A percentile compares a stretch with the other conserved stretches of the same genome.
These are phyloP conservation scores for Colletotrichum lupini DNA, from an alignment of 2,329 filamentous ascomycete genomes.

Conservation along the genomic window DNA sequence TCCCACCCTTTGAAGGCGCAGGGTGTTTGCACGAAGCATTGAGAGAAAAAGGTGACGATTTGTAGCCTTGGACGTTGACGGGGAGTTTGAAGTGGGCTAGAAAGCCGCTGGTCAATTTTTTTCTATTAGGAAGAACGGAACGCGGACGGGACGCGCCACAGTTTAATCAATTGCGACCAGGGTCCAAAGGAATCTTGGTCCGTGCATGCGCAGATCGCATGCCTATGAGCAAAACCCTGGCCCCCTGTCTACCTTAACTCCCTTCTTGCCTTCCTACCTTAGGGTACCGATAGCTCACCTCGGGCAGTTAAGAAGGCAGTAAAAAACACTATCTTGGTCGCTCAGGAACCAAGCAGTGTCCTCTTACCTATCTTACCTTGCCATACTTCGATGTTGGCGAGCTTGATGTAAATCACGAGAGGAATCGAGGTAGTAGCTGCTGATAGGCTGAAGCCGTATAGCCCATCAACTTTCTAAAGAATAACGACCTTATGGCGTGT, in stretches of 20 bases:
- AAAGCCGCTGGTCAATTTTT: constrained; percentile 8
- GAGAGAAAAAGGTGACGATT: constrained; percentile 31
- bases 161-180: constrained; percentile 9
- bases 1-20: constrained; percentile 41
- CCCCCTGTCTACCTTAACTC: neutral
- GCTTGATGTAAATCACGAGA: neutral
- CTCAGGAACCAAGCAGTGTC: neutral
- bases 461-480: neutral
- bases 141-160: constrained; percentile 7
- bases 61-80: constrained; percentile 8
- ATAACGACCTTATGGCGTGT: neutral
- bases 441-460: neutral
- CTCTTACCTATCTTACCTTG: neutral
- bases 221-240: neutral
- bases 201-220: neutral
- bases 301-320: too few relatives aligned
- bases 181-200: neutral
- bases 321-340: too few relatives aligned
- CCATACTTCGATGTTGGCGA: neutral
- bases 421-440: neutral
- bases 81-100: neutral
- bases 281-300: too few relatives aligned
- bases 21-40: constrained; percentile 48
- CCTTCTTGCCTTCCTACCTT: too few relatives aligned
- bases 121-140: neutral